Evolutionary conservation across 1,284 basidiomycete genomes (phyloP), one percentile per base, ranked within the genome.

Genomic region (Volvariella volvacea): DNA sequence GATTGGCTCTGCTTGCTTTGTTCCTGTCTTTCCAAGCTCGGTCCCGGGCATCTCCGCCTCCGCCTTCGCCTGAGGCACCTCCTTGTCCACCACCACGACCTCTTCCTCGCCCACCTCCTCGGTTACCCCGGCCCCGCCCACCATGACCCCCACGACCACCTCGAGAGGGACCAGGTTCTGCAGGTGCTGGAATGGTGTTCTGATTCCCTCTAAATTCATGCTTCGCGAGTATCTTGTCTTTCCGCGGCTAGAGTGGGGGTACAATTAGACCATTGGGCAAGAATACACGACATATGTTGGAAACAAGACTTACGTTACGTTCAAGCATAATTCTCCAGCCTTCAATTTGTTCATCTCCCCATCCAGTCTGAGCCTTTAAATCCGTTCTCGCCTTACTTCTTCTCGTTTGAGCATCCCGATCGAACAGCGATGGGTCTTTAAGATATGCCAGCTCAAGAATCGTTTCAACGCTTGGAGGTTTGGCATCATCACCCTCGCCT

Each of bases 291-390:
- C n/a, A n/a, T n/a, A n/a, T n/a, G n/a, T n/a, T n/a, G n/a, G 15
- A 41, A 44, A 20, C 4, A 6, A 31, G 8, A 68, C 83, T 52
- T 58, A 92, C 90, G 54, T 91, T 82, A 54, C 82, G 68, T 48
- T 94, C 91, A 42, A 94, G 64, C 85, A 93, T 90, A 45, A 87
- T 80, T 47, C 62, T 74, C 90, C 91, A 94, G 0, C 90, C 91
- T 61, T 94, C 90, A 22, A 93, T 80, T 57, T 92, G 89, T 51
- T 84, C 82, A 57, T 94, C 82, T 12, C 55, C 63, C 78, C 81
- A 83, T 2, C 82, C 80, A 31, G 87, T 91, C 51, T 76, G 72
- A 16, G 73, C 67, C 53, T 74, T 78, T 48, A 94, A 65, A 42
- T 83, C 78, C 4, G 65, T 68, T 25, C 92, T 68, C 0, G 70